These are phyloP conservation scores for Uronychia binucleata DNA, from an alignment of 73 alveolate genomes.

Conservation along the genomic window DNA sequence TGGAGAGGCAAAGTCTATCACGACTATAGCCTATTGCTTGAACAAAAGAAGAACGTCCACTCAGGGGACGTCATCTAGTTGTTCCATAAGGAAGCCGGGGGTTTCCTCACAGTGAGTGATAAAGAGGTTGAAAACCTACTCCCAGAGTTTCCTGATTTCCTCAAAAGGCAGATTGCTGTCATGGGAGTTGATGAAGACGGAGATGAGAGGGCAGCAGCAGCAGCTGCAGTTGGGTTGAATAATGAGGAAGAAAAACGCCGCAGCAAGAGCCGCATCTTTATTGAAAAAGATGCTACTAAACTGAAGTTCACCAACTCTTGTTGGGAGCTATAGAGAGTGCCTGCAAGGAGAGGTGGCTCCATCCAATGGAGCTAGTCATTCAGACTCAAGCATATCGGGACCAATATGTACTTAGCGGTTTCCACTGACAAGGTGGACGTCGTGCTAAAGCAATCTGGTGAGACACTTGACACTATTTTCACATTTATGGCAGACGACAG, in stretches of 20 bases:
- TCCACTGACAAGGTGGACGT: constrained; percentile 39
- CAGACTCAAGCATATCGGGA: constrained; percentile 45
- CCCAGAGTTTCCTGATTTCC: constrained; percentile 50
- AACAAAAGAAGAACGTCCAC: constrained; percentile 7
- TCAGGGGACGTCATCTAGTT: constrained; percentile 42
- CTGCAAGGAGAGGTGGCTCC: constrained; percentile 38
- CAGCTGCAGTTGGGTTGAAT: constrained; percentile 7
- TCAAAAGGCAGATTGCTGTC: constrained; percentile 33
- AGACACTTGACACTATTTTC: constrained; percentile 36
- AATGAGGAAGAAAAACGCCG: constrained; percentile 29
- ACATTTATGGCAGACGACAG: constrained; percentile 19
- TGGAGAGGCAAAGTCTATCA: constrained; percentile 42
- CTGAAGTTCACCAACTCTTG: constrained; percentile 32
- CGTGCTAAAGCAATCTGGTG: constrained; percentile 17
- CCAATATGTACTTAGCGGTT: constrained; percentile 39
- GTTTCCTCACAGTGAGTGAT: constrained; percentile 37
- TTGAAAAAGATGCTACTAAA: constrained; percentile 33
- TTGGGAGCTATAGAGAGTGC: constrained; percentile 60
- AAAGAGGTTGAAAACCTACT: constrained; percentile 37
- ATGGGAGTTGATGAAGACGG: constrained; percentile 27
- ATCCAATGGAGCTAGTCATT: constrained; percentile 12
- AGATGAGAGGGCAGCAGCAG: constrained; percentile 39
- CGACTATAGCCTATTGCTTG: background rate
- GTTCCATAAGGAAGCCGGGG: constrained; percentile 44
- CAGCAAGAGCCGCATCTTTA: background rate